Evolutionary conservation across 169 alveolate species (phyloP).

Genomic region (Plasmodium reichenowi): DNA sequence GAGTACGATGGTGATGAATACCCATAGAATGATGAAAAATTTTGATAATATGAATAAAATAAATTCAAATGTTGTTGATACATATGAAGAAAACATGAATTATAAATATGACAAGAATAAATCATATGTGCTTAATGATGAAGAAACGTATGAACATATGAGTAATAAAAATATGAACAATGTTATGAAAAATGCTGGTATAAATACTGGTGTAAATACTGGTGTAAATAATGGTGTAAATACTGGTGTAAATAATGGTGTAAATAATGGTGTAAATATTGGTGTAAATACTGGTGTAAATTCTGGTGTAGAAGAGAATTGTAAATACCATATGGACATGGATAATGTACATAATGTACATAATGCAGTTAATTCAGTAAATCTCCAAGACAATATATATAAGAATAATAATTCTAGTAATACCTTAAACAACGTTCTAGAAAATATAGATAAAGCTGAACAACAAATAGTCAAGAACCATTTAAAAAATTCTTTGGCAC

Average conservation of each 20-base stretch:
- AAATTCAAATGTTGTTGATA: background rate
- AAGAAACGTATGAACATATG: slow-evolving; percentile 4
- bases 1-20: slow-evolving; percentile 18
- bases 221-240: too few species aligned
- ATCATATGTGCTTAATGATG: slow-evolving; percentile 27
- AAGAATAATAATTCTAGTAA: slow-evolving; percentile 15
- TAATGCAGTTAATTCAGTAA: background rate
- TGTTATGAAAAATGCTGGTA: too few species aligned
- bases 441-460: slow-evolving; percentile 68
- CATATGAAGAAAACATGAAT: background rate
- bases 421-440: slow-evolving; percentile 19
- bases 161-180: slow-evolving; percentile 7
- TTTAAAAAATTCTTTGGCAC: slow-evolving; percentile 54
- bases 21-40: background rate
- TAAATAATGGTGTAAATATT: too few species aligned
- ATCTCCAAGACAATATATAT: background rate
- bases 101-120: slow-evolving; percentile 29
- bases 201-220: too few species aligned
- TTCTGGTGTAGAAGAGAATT: too few species aligned
- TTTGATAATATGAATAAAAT: slow-evolving; percentile 16
- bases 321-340: too few species aligned
- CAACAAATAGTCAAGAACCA: slow-evolving; percentile 67
- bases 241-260: too few species aligned
- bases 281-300: too few species aligned
- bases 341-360: background rate